Percentiles rank a stretch among this genome's conserved stretches.
phyloP scores from a whole-genome alignment of 148 eudicot species.

The Euryodendron excelsum region DNA sequence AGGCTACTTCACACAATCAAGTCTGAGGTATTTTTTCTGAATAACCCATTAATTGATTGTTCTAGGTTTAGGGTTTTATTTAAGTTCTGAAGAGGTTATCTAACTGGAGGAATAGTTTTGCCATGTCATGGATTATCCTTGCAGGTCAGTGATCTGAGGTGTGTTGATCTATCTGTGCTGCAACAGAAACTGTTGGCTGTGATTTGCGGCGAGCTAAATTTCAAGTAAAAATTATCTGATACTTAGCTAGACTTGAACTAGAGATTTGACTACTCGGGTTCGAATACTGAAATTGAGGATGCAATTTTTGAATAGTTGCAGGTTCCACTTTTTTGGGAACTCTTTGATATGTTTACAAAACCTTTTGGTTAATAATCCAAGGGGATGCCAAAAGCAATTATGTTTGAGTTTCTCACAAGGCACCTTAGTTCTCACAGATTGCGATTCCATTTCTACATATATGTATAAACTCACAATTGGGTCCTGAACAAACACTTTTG shows the following conservation, averaged over 20 bases:
- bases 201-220: neutral
- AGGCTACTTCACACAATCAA: conserved; percentile 39
- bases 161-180: neutral
- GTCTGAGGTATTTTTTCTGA: conserved; percentile 38
- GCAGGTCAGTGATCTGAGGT: conserved; percentile 1
- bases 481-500: too few species aligned
- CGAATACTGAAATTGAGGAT: neutral
- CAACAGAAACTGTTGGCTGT: neutral
- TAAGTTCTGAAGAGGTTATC: neutral
- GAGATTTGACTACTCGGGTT: neutral
- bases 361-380: neutral
- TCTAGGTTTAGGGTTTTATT: neutral
- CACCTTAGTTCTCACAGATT: neutral
- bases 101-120: neutral
- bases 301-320: too few species aligned
- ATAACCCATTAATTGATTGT: neutral
- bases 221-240: neutral
- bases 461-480: neutral
- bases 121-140: neutral
- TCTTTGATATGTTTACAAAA: neutral
- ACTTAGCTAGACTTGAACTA: neutral
- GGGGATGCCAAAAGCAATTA: neutral
- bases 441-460: too few species aligned
- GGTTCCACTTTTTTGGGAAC: neutral
- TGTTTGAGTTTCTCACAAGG: neutral